Evolutionary conservation across 331 rosid species (phyloP), one percentile per base, ranked within the genome.

Genomic region (Erythrophleum ivorense): DNA sequence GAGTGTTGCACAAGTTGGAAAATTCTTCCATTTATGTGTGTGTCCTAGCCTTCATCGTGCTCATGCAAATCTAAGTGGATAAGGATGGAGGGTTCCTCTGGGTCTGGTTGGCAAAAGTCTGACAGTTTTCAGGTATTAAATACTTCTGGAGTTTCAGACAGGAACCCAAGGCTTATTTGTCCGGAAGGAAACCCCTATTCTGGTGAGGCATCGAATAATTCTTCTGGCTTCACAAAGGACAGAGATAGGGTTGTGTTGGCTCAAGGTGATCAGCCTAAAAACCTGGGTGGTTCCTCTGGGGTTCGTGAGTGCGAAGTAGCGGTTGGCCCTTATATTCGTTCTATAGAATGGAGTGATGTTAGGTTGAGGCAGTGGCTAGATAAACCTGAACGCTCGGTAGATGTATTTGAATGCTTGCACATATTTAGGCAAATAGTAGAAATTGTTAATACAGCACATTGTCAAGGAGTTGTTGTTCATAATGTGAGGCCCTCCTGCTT

Each of bases 361-460:
- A 93, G 97, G 81, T 85, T 95, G 91, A 93, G 99, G 87, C 96
- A 95, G 34, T 95, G 99, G 99, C 81, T 95, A 84, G 99, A 95
- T 80, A 91, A 85, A 78, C 92, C 91, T 0, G 94, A 91, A 12
- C 83, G 98, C 24, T 49, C 90, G 0, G 94, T 93, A 46, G 93
- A 93, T 74, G 89, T 78, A 55, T 88, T 90, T 15, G 94, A 95
- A 69, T 90, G 99, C 79, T 79, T 93, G 85, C 99, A 95, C 81
- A 74, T 95, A 83, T 93, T 95, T 88, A 89, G 91, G 87, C 97
- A 95, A 82, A 84, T 95, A 67, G 94, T 89, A 58, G 98, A 91
- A 70, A 90, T 93, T 80, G 97, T 95, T 76, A 85, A 81, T 54
- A 84, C 77, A 75, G 97, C 94, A 1, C 98, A 95, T 79, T 88